These are phyloP conservation scores for Yarrowia bubula DNA, from an alignment of 805 yeast genomes.

Conservation along the genomic window DNA sequence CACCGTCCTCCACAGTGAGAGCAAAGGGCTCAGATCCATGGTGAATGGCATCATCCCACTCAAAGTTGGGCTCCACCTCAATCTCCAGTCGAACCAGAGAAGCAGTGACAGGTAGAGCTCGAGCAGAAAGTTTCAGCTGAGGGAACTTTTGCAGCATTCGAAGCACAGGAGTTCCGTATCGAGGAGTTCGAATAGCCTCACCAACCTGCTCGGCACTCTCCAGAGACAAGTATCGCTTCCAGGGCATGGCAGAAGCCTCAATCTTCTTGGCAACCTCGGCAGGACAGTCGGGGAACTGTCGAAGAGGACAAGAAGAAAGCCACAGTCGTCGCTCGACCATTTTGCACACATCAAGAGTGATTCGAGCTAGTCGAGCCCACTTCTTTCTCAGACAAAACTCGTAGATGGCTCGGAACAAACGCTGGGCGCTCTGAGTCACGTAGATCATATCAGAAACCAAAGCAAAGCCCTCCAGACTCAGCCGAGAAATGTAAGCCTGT, in stretches of 20 bases:
- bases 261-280: slow-evolving; percentile 64
- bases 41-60: slow-evolving; percentile 69
- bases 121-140: slow-evolving; percentile 53
- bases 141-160: slow-evolving; percentile 74
- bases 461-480: slow-evolving; percentile 82
- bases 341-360: slow-evolving; percentile 64
- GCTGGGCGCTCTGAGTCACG: slow-evolving; percentile 88
- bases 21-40: slow-evolving; percentile 64
- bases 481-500: slow-evolving; percentile 81
- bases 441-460: slow-evolving; percentile 90
- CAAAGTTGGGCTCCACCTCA: slow-evolving; percentile 69
- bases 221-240: slow-evolving; percentile 70
- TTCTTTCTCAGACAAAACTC: slow-evolving; percentile 69
- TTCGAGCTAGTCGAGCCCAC: slow-evolving; percentile 66
- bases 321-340: slow-evolving; percentile 81
- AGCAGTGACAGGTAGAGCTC: slow-evolving; percentile 75
- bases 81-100: slow-evolving; percentile 63
- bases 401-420: slow-evolving; percentile 79
- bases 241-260: slow-evolving; percentile 80
- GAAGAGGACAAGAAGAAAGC: slow-evolving; percentile 78
- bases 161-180: slow-evolving; percentile 52
- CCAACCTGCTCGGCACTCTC: slow-evolving; percentile 72
- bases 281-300: slow-evolving; percentile 79
- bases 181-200: slow-evolving; percentile 71
- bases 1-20: slow-evolving; percentile 74